A percentile compares a stretch with the other conserved stretches of the same genome.
These are phyloP conservation scores for Candida methanosorbosa DNA, from an alignment of 805 yeast species.

Conservation along the genomic window DNA sequence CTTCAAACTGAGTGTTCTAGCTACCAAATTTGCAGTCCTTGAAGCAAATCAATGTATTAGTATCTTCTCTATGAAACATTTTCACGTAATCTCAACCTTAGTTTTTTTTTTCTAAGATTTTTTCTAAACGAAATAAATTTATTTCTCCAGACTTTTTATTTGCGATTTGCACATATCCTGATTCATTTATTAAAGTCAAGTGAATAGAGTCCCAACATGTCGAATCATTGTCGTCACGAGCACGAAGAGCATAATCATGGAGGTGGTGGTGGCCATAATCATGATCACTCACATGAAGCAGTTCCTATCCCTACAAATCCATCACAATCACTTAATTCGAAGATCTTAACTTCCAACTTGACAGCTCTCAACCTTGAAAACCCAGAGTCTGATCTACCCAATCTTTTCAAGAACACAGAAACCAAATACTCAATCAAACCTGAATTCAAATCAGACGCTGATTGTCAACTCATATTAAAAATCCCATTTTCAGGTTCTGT, in stretches of 20 bases:
- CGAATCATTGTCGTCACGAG: slow-evolving; percentile 11
- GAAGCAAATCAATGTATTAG: too few species aligned
- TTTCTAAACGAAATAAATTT: too few species aligned
- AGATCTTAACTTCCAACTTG: slow-evolving; percentile 52
- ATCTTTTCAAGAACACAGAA: slow-evolving; percentile 45
- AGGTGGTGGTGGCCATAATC: slow-evolving; percentile 19
- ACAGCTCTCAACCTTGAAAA: slow-evolving; percentile 56
- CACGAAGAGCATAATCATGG: slow-evolving; percentile 3
- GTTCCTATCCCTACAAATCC: slow-evolving; percentile 61
- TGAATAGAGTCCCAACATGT: too few species aligned
- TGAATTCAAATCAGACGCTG: slow-evolving; percentile 55
- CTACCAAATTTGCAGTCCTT: too few species aligned
- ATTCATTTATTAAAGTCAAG: too few species aligned
- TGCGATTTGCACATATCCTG: too few species aligned
- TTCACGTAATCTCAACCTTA: too few species aligned
- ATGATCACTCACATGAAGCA: slow-evolving; percentile 32
- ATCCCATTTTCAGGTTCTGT: slow-evolving; percentile 77
- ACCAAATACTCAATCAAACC: slow-evolving; percentile 40
- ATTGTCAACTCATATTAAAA: slow-evolving; percentile 66
- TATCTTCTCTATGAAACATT: too few species aligned
- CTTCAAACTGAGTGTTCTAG: too few species aligned
- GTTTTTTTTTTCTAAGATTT: too few species aligned
- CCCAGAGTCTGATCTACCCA: slow-evolving; percentile 36
- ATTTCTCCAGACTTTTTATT: too few species aligned
- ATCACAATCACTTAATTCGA: slow-evolving; percentile 56